Conservation (phyloP, 192 early-diverging fungal species). For the Gryganskiella cystojenkinii region DNA sequence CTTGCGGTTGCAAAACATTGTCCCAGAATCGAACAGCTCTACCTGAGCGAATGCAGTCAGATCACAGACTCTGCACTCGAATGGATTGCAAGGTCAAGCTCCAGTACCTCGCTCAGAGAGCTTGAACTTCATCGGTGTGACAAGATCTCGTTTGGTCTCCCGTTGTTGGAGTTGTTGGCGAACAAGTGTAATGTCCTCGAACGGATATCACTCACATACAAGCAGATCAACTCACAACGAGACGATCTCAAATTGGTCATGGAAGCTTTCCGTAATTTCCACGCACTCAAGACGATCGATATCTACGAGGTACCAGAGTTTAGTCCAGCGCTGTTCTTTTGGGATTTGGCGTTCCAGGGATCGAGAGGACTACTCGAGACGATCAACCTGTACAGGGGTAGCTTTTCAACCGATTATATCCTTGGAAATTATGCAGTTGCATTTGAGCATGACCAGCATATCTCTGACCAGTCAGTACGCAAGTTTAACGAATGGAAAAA, state of each 20-base stretch:
- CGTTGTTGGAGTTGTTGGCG: constrained; percentile 21
- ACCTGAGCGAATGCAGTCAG: constrained; percentile 56
- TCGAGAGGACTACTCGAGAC: constrained; percentile 13
- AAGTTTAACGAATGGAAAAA: constrained; percentile 42
- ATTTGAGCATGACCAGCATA: constrained; percentile 38
- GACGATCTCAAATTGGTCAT: constrained; percentile 51
- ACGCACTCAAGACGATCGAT: constrained; percentile 11
- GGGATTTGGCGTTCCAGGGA: constrained; percentile 47
- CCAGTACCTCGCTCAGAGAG: constrained; percentile 27
- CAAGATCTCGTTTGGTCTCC: constrained; percentile 30
- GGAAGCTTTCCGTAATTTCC: constrained; percentile 48
- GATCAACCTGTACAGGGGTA: constrained; percentile 39
- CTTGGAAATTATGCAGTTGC: constrained; percentile 41
- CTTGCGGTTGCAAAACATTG: constrained; percentile 55
- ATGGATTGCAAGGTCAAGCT: constrained; percentile 51
- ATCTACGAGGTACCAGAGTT: constrained; percentile 45
- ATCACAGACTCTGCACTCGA: constrained; percentile 55
- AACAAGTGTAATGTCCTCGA: constrained; percentile 29
- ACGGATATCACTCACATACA: constrained; percentile 38
- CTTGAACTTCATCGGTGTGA: constrained; percentile 49
- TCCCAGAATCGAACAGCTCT: constrained; percentile 54
- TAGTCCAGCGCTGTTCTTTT: constrained; percentile 48
- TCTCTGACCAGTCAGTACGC: constrained; percentile 31
- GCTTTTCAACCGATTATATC: constrained; percentile 36
- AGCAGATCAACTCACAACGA: constrained; percentile 44